phyloP scores from a whole-genome alignment of 1,284 basidiomycete species.

The Leucoagaricus sp. region DNA sequence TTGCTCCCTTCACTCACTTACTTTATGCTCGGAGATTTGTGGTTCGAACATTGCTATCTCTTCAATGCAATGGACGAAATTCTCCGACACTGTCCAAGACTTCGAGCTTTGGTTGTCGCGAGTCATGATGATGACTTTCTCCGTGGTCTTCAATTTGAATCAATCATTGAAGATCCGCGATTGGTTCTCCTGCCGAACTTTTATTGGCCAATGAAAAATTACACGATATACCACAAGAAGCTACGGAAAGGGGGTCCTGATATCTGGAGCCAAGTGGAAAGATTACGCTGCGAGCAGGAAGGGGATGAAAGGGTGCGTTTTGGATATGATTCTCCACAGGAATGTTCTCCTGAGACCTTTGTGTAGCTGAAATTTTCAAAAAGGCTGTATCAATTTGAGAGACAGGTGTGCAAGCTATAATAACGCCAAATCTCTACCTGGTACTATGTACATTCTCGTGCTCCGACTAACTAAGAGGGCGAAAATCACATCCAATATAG shows the following conservation, averaged over 20 bases:
- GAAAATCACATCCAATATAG: too few species aligned
- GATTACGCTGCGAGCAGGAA: not conserved
- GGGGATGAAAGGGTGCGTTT: not conserved
- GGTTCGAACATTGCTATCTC: slow-evolving; percentile 20
- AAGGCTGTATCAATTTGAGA: too few species aligned
- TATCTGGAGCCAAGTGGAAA: slow-evolving; percentile 1
- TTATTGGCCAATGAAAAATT: slow-evolving; percentile 24
- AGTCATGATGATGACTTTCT: slow-evolving; percentile 23
- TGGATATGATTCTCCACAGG: not conserved
- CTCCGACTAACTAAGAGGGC: too few species aligned
- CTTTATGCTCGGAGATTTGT: slow-evolving; percentile 30
- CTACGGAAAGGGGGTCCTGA: not conserved
- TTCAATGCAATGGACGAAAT: slow-evolving; percentile 21
- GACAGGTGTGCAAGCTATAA: too few species aligned
- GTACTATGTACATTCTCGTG: too few species aligned
- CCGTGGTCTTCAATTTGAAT: slow-evolving; percentile 16
- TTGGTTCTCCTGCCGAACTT: slow-evolving; percentile 27
- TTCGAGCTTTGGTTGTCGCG: slow-evolving; percentile 27
- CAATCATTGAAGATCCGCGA: slow-evolving; percentile 17
- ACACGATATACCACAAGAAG: slow-evolving; percentile 3
- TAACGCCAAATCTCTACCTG: too few species aligned
- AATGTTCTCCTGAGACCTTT: not conserved
- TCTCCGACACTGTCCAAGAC: slow-evolving; percentile 20
- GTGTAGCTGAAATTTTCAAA: not conserved
- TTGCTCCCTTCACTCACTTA: slow-evolving; percentile 32